Evolutionary conservation across 768 basidiomycete genomes (phyloP), one percentile per base, ranked within the genome.

Genomic region (Mycena latifolia): DNA sequence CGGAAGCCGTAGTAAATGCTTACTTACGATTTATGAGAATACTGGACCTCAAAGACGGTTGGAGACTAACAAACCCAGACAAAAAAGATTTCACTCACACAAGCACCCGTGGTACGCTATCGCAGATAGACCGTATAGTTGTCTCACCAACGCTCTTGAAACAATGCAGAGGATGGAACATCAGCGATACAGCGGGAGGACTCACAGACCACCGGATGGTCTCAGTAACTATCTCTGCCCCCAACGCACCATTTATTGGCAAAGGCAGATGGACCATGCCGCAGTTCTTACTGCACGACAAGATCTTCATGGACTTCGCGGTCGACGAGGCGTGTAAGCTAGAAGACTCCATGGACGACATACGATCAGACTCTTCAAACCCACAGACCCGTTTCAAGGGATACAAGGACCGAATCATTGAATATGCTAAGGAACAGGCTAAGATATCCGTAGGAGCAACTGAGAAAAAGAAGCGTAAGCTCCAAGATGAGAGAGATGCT

Each of bases 1-100:
- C 46, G 6, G 24, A 35, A 4, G 48, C 81, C 1, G 25, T 25
- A 6, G 58, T 63, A 0, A 24, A 45, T 0, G 24, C 24, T 0
- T 0, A 29, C 5, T 51, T 69, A 43, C 52, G 61, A 79, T 14
- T 75, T 75, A 55, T 45, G 14, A 0, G 29, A 2, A n/a, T 64
- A 0, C 25, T 65, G 1, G 46, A 37, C 1, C 28, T 69, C 0
- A 56, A 41, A 48, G 67, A 69, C 33, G 67, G 67, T 0, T 69
- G 67, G 67, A 10, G 67, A 14, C 15, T 14, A 1, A 29, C 28
- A 0, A 51, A 65, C n/a, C 58, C 52, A 9, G 54, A 53, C 5
- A 48, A 28, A 1, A 61, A 54, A 18, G 63, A 9, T 2, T 65
- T 41, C 41, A 60, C 59, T 1, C 61, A 58, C 45, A 50, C 27